Base-by-base conservation (phyloP, 495 filamentous ascomycete species). In the Talaromyces wortmannii region DNA sequence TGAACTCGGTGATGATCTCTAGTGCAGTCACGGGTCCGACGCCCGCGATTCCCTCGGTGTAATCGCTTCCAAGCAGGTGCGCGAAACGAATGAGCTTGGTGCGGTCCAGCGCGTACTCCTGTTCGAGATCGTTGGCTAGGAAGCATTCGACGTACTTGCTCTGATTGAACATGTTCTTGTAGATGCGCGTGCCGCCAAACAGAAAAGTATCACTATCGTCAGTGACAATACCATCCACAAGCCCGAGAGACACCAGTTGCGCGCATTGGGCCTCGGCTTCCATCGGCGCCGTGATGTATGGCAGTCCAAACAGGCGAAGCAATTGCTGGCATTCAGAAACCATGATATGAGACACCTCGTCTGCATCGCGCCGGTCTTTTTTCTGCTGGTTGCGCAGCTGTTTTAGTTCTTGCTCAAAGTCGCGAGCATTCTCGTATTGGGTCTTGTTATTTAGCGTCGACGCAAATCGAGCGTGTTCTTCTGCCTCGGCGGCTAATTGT, bases 131-230 rank as follows among this genome's bases (percentile, higher is more conserved):
- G 3, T 75, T 74, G n/a, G 84, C 72, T 29, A 98, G 82, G 61
- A 97, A 98, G 69, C 94, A 97, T 72, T 98, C 95, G 44, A 98
- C 94, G 61, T 86, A 95, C 61, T 97, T 97, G 70, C 91, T 89
- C 62, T 88, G 86, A 67, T 96, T 97, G 79, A 98, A 98, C 91
- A 97, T 95, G 74, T 98, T 97, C 59, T 97, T 97, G 77, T 97
- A 98, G 15, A 98, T 87, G 13, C 94, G 79, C 0, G 91, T 97
- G 31, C 94, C 94, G 43, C 94, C 94, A 63, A 98, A 98, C 11
- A 98, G 82, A 64, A 98, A 97, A n/a, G 85, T 91, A 76, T 98
- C 94, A 11, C 84, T 90, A 65, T 98, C 94, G 63, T 98, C 94
- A 0, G 94, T 98, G n/a, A 98, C 91, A 59, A 97, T 95, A 8